Base-by-base conservation (phyloP, 345 rosid species). In the Sonneratia alba region DNA sequence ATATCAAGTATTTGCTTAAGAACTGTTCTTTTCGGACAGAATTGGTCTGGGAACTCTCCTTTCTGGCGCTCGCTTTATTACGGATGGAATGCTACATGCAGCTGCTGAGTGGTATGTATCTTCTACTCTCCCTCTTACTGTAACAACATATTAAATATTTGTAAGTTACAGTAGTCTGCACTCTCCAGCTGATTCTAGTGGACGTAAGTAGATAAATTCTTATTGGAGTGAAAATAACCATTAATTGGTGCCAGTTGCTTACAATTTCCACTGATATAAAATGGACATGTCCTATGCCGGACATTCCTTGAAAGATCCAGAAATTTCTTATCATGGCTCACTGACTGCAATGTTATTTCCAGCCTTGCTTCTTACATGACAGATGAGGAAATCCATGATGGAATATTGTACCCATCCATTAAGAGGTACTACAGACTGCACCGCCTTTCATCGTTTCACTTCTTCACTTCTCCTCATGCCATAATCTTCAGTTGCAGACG, bases 331-430 rank as follows among this genome's bases (percentile, higher is more conserved):
- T 24, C 10, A 45, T 67, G n/a, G 5, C 47, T 72, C 12, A 12
- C 48, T 72, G 51, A 64, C 66, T 73, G 71, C 81, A 48, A 8
- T 27, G 37, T 45, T 75, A 74, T 51, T 76, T 36, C 73, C 95
- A 95, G 99, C 87, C 97, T 95, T 42, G 99, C 98, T 59, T 90
- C 98, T 21, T 95, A 92, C 85, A 95, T 95, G 86, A 90, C 89
- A 0, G 91, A 95, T 15, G 92, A 88, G 70, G 99, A 95, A 78
- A 81, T 89, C n/a, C 82, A 83, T 71, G 82, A 76, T 9, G 99
- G 99, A 72, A 78, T 92, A 72, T 78, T 95, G 76, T 95, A 87
- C 79, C 99, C 97, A 71, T 95, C 97, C n/a, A 79, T 95, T 73
- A 55, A 82, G 73, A 82, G 96, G 99, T 95, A 5, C 45, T 95